A percentile compares a stretch with the other conserved stretches of the same genome.
Conservation (phyloP, 139 green algal species). For the Haematococcus sp. region DNA sequence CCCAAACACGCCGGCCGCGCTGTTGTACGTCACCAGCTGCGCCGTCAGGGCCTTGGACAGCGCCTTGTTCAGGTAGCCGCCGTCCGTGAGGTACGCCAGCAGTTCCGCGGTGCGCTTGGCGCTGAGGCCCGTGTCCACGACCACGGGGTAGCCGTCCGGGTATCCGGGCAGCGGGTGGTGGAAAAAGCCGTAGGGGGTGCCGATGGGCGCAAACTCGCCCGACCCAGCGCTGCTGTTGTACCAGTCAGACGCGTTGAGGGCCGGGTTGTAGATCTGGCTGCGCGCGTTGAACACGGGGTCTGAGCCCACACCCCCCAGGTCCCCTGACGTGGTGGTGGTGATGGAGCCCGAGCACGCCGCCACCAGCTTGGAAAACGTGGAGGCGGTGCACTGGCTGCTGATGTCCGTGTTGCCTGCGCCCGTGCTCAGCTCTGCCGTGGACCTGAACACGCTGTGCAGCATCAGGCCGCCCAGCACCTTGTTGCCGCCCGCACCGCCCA, state of each 20-base stretch:
- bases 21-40: slow-evolving; percentile 18
- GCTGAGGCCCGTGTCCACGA: slow-evolving; percentile 23
- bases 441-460: slow-evolving; percentile 4
- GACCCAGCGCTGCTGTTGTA: slow-evolving; percentile 7
- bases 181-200: slow-evolving; percentile 30
- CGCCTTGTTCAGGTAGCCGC: neutral
- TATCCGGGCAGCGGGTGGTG: slow-evolving; percentile 14
- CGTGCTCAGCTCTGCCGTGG: neutral
- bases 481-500: neutral
- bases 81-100: slow-evolving; percentile 6
- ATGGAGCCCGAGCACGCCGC: neutral
- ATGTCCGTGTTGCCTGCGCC: neutral
- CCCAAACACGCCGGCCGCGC: slow-evolving; percentile 10
- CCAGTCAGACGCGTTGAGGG: neutral
- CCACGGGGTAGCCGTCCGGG: slow-evolving; percentile 21
- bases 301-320: slow-evolving; percentile 14
- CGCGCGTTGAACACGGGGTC: slow-evolving; percentile 26
- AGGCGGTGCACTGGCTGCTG: neutral
- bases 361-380: neutral
- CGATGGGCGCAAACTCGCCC: neutral
- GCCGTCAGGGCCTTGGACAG: neutral
- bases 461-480: slow-evolving; percentile 15
- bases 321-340: neutral
- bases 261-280: neutral
- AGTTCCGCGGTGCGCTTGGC: neutral